Base-by-base conservation (phyloP, 2,329 filamentous ascomycete genomes). In the Camillea tinctor region DNA sequence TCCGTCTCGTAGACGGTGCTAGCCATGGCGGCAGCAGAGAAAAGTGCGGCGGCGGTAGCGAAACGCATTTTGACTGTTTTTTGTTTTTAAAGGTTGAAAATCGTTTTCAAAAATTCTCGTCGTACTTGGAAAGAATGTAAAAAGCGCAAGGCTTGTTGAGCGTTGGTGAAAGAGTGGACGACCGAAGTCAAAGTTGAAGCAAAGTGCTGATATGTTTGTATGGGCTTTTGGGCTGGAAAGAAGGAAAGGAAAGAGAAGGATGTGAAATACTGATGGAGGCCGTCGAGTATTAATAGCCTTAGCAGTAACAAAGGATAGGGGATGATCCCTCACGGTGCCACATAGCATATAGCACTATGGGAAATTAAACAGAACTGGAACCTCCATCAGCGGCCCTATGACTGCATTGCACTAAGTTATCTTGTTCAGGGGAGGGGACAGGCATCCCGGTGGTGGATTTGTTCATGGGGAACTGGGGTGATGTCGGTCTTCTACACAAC, bases 31-130 rank as follows among this genome's bases (percentile, higher is more conserved):
- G 77, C 78, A 70, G 76, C 79, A 68, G 78, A 80, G 71, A 86
- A 77, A 71, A 82, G 72, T 73, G 79, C 79, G 71, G 79, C 78
- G 71, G 80, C 77, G 72, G 79, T 69, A 70, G 81, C 72, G 83
- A 86, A 86, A 84, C 83, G 83, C 85, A 88, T 88, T 72, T 86
- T 87, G 84, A 80, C 68, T 65, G 75, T 69, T 64, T 60, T 59
- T 59, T 71, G 69, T 64, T 61, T 58, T 59, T 71, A 72, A 68
- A 59, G 64, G 64, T 65, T 67, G 36, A n/a, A 68, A 68, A 64
- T 59, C 68, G 69, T 66, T 68, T 69, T 69, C 69, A 69, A 63
- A 71, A 69, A 68, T 66, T 50, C 59, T 57, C 57, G 52, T 58
- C 50, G 55, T 51, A 51, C 58, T n/a, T 55, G 40, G 66, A 75